Percentiles rank a stretch among this genome's conserved stretches.
phyloP scores from a whole-genome alignment of 768 basidiomycete genomes.

The Mycena chlorophos region DNA sequence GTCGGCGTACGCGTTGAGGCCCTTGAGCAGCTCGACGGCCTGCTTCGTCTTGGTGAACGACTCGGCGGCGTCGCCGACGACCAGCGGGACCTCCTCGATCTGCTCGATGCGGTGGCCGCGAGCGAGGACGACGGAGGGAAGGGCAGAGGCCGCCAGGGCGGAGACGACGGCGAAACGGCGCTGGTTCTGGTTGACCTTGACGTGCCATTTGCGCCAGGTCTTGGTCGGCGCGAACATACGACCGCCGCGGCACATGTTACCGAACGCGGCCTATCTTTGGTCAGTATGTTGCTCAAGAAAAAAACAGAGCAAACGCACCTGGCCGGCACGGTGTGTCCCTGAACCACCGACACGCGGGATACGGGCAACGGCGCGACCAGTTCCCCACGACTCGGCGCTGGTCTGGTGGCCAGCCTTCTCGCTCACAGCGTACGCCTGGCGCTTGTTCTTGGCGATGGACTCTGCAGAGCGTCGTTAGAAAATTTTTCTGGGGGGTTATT shows the following conservation, averaged over 20 bases:
- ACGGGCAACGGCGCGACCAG: slow-evolving; percentile 99
- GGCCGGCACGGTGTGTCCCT: slow-evolving; percentile 97
- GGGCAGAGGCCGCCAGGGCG: slow-evolving; percentile 94
- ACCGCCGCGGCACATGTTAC: slow-evolving; percentile 99
- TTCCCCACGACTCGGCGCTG: slow-evolving; percentile 99
- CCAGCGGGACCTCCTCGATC: slow-evolving; percentile 94
- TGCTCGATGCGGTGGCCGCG: slow-evolving; percentile 99
- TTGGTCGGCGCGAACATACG: slow-evolving; percentile 99
- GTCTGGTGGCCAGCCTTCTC: slow-evolving; percentile 99
- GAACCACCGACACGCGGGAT: slow-evolving; percentile 99
- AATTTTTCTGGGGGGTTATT: no score
- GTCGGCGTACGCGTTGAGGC: slow-evolving; percentile 85
- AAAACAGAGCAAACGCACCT: slow-evolving; percentile 51
- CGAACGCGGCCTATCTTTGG: slow-evolving; percentile 83
- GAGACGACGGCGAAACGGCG: slow-evolving; percentile 97
- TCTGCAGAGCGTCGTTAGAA: slow-evolving; percentile 46
- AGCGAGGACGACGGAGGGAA: slow-evolving; percentile 97
- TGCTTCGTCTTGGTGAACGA: slow-evolving; percentile 95
- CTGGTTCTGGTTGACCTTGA: slow-evolving; percentile 99
- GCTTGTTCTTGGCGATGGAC: slow-evolving; percentile 96
- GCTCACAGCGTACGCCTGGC: slow-evolving; percentile 95
- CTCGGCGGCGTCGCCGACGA: slow-evolving; percentile 77
- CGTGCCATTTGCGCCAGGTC: slow-evolving; percentile 99
- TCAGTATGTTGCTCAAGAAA: not conserved
- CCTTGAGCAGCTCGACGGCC: slow-evolving; percentile 90